Conservation (phyloP, 139 green algal species). For the Coccomyxa sp. region DNA sequence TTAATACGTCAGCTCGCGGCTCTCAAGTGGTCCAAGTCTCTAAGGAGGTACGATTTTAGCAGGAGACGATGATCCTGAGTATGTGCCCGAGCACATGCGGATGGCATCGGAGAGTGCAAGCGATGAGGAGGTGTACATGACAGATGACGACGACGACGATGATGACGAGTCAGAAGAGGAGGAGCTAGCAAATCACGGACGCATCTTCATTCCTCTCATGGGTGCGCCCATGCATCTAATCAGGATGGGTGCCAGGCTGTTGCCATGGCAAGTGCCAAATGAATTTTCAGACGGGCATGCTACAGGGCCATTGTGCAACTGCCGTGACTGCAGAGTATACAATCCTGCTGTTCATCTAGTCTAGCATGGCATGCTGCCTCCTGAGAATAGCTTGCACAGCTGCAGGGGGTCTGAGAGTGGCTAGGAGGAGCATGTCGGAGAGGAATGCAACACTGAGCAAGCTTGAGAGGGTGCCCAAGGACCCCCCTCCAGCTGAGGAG, state of each 20-base stretch:
- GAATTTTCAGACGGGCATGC: no score
- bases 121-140: conserved; percentile 6
- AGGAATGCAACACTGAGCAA: neutral
- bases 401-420: neutral
- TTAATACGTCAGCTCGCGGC: neutral
- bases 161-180: conserved; percentile 3
- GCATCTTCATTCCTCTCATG: neutral
- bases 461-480: neutral
- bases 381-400: neutral
- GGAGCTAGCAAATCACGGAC: neutral
- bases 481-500: conserved; percentile 3
- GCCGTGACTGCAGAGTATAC: no score
- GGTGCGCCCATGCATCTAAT: neutral
- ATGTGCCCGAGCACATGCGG: neutral
- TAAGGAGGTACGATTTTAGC: neutral
- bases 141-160: conserved; percentile 9
- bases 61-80: neutral
- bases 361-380: neutral
- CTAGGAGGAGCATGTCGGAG: conserved; percentile 5
- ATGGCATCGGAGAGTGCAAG: neutral
- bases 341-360: neutral
- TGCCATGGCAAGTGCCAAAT: neutral
- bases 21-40: neutral
- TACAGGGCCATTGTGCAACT: no score
- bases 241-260: neutral